Evolutionary conservation across 306 rosid species (phyloP).

Genomic region (Rosa chinensis): DNA sequence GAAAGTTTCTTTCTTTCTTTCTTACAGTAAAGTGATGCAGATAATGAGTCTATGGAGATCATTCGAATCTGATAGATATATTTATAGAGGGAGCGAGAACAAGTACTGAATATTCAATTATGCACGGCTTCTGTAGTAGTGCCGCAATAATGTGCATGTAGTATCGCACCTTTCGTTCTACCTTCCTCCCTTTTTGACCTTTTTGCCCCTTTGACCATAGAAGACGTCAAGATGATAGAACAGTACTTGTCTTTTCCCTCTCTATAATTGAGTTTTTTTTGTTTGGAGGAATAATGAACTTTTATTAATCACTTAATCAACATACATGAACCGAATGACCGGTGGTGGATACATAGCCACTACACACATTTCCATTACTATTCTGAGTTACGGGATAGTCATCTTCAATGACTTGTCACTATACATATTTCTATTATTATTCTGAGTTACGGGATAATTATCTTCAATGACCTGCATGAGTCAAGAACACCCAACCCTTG

Average conservation of each 20-base stretch:
- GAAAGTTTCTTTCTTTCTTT: background rate
- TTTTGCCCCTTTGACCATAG: background rate
- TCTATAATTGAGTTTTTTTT: background rate
- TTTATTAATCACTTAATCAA: no score
- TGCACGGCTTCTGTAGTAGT: background rate
- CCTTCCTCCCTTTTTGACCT: background rate
- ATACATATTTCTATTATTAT: no score
- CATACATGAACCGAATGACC: no score
- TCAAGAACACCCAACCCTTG: no score
- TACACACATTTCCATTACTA: no score
- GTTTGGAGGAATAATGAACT: no score
- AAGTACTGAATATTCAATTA: background rate
- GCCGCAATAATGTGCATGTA: conserved; percentile 4
- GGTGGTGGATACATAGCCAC: no score
- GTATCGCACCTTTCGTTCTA: background rate
- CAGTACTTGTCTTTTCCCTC: background rate
- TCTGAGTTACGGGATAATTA: no score
- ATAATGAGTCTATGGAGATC: background rate
- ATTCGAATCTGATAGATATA: background rate
- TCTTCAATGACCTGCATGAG: no score
- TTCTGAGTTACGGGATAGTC: no score
- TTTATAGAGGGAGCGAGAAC: background rate
- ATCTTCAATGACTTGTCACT: no score
- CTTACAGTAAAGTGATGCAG: background rate
- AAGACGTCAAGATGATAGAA: background rate